A percentile compares a stretch with the other conserved stretches of the same genome.
These are phyloP conservation scores for Candida albicans DNA, from an alignment of 1,139 yeast genomes.

Conservation along the genomic window DNA sequence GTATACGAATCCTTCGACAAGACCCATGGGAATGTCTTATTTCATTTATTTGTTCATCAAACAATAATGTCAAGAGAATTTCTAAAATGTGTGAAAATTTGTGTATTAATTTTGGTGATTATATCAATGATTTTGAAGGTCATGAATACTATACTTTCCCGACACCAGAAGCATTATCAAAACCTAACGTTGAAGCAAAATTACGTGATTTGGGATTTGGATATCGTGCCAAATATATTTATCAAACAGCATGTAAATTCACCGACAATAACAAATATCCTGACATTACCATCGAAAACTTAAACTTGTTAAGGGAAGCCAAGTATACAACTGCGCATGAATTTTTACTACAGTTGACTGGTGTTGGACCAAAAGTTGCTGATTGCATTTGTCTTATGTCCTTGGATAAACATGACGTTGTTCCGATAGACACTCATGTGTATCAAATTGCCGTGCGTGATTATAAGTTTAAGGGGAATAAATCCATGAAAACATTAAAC, in stretches of 20 bases:
- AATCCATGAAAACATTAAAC: slow-evolving; percentile 49
- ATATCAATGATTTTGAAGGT: slow-evolving; percentile 49
- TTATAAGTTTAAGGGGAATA: slow-evolving; percentile 58
- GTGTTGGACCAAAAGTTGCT: slow-evolving; percentile 98
- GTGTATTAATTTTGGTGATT: slow-evolving; percentile 70
- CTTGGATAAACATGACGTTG: slow-evolving; percentile 80
- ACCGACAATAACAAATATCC: slow-evolving; percentile 35
- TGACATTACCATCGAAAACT: slow-evolving; percentile 29
- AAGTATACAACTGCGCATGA: slow-evolving; percentile 62
- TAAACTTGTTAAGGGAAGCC: slow-evolving; percentile 38
- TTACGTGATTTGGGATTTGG: slow-evolving; percentile 77
- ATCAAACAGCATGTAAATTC: slow-evolving; percentile 64
- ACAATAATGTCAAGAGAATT: slow-evolving; percentile 90
- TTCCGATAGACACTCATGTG: slow-evolving; percentile 97
- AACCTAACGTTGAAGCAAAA: slow-evolving; percentile 39
- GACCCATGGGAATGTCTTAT: slow-evolving; percentile 96
- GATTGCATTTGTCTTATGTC: slow-evolving; percentile 92
- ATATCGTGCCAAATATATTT: slow-evolving; percentile 85
- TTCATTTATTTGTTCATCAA: slow-evolving; percentile 92
- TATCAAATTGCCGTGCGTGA: slow-evolving; percentile 86
- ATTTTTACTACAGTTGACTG: slow-evolving; percentile 65
- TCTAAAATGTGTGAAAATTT: slow-evolving; percentile 88
- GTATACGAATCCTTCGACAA: slow-evolving; percentile 82
- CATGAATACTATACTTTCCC: slow-evolving; percentile 75
- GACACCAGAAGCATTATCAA: slow-evolving; percentile 48